Evolutionary conservation across 352 stramenopile genomes (phyloP).

Genomic region (Albugo candida): DNA sequence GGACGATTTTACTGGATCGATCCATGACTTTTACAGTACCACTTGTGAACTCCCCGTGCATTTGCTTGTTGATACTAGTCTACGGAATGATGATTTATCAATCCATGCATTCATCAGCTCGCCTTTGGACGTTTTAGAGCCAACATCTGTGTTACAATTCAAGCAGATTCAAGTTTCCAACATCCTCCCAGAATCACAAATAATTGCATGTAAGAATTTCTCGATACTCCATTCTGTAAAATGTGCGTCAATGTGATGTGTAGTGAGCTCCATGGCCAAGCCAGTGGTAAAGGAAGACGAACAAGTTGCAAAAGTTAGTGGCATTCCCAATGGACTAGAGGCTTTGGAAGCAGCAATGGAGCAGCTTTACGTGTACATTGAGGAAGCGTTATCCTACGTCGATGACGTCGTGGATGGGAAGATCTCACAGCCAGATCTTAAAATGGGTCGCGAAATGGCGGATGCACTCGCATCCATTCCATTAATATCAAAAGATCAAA

Average conservation of each 20-base stretch:
- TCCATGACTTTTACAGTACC: slow-evolving; percentile 96
- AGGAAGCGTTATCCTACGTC: slow-evolving; percentile 78
- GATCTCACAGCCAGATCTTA: slow-evolving; percentile 39
- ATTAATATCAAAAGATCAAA: slow-evolving; percentile 84
- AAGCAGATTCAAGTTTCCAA: slow-evolving; percentile 85
- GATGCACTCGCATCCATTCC: slow-evolving; percentile 88
- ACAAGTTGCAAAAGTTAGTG: slow-evolving; percentile 16
- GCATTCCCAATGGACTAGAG: slow-evolving; percentile 51
- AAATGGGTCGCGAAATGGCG: slow-evolving; percentile 85
- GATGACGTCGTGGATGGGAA: slow-evolving; percentile 78
- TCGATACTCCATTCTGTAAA: not conserved
- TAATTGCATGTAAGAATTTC: slow-evolving; percentile 77
- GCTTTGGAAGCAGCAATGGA: slow-evolving; percentile 67
- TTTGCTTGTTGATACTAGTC: slow-evolving; percentile 87
- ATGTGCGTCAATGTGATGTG: not conserved
- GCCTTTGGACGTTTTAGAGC: slow-evolving; percentile 78
- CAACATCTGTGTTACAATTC: slow-evolving; percentile 84
- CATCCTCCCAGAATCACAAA: slow-evolving; percentile 83
- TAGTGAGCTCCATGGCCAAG: slow-evolving; percentile 49
- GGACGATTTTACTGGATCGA: slow-evolving; percentile 90
- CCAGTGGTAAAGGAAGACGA: slow-evolving; percentile 2
- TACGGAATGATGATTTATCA: slow-evolving; percentile 62
- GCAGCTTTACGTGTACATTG: slow-evolving; percentile 82
- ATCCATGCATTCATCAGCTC: slow-evolving; percentile 84
- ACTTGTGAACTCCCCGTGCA: slow-evolving; percentile 87